These are phyloP conservation scores for Sonneratia caseolaris DNA, from an alignment of 345 rosid species.

Conservation along the genomic window DNA sequence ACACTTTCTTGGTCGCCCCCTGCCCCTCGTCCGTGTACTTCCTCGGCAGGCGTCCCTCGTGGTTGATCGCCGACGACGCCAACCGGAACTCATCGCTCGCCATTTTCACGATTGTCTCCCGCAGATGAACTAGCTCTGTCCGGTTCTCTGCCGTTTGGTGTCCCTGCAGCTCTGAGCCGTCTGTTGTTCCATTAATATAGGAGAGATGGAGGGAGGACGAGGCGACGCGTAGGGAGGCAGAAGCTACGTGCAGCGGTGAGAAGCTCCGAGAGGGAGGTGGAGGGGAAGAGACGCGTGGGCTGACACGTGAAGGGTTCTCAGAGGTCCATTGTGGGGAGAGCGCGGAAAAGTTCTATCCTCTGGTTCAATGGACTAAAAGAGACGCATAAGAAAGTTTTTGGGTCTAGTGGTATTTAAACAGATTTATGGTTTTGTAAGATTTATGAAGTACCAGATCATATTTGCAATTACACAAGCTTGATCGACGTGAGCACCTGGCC, in stretches of 20 bases:
- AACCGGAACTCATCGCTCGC: conserved; percentile 44
- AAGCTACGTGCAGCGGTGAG: conserved; percentile 18
- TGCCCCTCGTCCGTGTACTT: conserved; percentile 65
- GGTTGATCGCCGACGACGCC: conserved; percentile 42
- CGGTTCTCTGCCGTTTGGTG: too few relatives aligned
- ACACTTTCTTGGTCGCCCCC: conserved; percentile 44
- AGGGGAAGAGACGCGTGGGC: not conserved
- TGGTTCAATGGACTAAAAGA: not conserved
- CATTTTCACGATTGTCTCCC: not conserved
- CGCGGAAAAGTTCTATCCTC: not conserved
- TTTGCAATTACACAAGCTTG: too few relatives aligned
- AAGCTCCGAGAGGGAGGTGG: conserved; percentile 4
- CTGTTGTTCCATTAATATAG: not conserved
- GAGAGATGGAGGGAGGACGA: conserved; percentile 1
- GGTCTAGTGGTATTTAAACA: not conserved
- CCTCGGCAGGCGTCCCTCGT: conserved; percentile 57
- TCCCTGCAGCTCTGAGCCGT: not conserved
- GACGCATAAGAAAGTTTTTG: not conserved
- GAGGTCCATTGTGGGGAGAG: not conserved
- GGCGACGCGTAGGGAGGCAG: conserved; percentile 4
- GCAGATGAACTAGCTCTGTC: not conserved
- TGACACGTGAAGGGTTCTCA: conserved; percentile 9
- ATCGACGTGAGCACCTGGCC: too few relatives aligned
- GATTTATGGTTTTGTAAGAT: too few relatives aligned
- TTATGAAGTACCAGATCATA: too few relatives aligned